These are phyloP conservation scores for Candida broadrunensis DNA, from an alignment of 805 yeast genomes.

Conservation along the genomic window DNA sequence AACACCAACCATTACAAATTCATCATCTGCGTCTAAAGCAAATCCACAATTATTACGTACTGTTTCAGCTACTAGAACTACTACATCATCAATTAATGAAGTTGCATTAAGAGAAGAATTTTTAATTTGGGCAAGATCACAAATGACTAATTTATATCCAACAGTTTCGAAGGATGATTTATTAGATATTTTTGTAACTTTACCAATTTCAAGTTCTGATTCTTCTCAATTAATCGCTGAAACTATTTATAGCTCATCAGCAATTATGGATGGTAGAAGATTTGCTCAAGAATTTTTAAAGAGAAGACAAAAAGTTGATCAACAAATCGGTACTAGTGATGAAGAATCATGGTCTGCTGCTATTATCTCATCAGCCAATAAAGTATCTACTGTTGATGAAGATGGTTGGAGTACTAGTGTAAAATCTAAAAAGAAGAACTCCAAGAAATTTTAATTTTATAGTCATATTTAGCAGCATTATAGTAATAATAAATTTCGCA, in stretches of 20 bases:
- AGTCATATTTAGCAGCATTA: background rate
- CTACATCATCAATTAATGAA: slow-evolving; percentile 12
- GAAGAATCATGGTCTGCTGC: slow-evolving; percentile 74
- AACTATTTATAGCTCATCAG: slow-evolving; percentile 82
- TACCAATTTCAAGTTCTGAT: slow-evolving; percentile 68
- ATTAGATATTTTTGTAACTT: slow-evolving; percentile 71
- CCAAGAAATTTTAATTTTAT: slow-evolving; percentile 1
- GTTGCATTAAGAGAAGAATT: slow-evolving; percentile 51
- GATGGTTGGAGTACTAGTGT: slow-evolving; percentile 47
- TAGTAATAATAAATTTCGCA: too few species aligned
- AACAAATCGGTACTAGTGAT: slow-evolving; percentile 34
- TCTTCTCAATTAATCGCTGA: slow-evolving; percentile 86
- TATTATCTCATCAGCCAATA: slow-evolving; percentile 42
- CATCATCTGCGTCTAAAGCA: slow-evolving; percentile 19
- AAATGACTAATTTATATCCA: slow-evolving; percentile 63
- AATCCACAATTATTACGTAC: slow-evolving; percentile 36
- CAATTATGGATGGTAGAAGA: slow-evolving; percentile 91
- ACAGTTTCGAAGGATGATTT: slow-evolving; percentile 79
- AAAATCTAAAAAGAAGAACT: slow-evolving; percentile 37
- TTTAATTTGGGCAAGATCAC: slow-evolving; percentile 67
- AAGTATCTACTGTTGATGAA: slow-evolving; percentile 36
- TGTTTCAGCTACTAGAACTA: slow-evolving; percentile 30
- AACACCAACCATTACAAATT: slow-evolving; percentile 7
- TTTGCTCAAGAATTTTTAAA: slow-evolving; percentile 88
- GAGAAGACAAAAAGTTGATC: slow-evolving; percentile 72